These are phyloP conservation scores for Fusarium sp. DNA, from an alignment of 2,329 filamentous ascomycete genomes.

Conservation along the genomic window DNA sequence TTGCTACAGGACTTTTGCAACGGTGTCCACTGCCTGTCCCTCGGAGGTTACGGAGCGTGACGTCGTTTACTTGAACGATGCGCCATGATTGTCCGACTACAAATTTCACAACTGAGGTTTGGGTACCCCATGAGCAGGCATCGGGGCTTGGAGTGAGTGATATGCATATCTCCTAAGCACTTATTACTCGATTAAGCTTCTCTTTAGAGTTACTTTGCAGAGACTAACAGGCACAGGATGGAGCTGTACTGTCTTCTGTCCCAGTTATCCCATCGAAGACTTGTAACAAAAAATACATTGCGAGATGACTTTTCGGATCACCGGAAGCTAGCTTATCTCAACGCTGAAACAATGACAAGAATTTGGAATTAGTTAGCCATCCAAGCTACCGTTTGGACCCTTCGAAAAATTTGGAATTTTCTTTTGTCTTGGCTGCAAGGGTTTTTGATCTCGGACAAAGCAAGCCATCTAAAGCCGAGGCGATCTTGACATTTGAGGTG, in stretches of 20 bases:
- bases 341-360: background rate
- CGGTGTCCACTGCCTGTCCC: background rate
- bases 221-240: background rate
- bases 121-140: background rate
- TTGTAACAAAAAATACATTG: too few species aligned
- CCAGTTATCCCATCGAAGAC: too few species aligned
- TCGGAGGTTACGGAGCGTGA: background rate
- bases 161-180: background rate
- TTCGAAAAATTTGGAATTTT: background rate
- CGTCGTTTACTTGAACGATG: background rate
- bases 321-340: background rate
- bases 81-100: background rate
- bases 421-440: background rate
- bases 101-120: background rate
- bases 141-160: background rate
- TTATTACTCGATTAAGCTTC: background rate
- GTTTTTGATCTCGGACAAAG: background rate
- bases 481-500: background rate
- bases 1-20: background rate
- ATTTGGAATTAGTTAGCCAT: background rate
- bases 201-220: background rate
- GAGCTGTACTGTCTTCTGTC: background rate
- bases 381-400: too few species aligned
- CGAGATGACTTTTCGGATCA: background rate
- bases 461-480: background rate